phyloP scores from a whole-genome alignment of 2,329 filamentous ascomycete genomes.

The Xylaria sp. region DNA sequence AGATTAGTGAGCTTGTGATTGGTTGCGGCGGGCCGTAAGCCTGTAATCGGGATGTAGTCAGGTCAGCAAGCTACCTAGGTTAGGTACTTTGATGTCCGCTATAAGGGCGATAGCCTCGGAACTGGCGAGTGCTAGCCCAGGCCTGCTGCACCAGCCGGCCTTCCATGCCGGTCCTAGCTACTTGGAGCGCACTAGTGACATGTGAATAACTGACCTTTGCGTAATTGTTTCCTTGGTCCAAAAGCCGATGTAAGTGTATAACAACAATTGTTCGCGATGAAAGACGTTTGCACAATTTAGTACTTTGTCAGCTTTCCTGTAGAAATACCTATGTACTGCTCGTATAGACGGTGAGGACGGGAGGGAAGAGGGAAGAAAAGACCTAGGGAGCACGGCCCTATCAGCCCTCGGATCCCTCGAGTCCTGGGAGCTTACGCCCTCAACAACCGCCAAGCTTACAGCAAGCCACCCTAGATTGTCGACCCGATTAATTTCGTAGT shows the following conservation, averaged over 20 bases:
- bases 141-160: too few relatives aligned
- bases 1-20: constrained; percentile 21
- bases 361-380: constrained; percentile 4
- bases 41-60: too few relatives aligned
- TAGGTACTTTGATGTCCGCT: too few relatives aligned
- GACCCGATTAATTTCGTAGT: constrained; percentile 19
- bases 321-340: background rate
- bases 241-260: background rate
- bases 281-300: background rate
- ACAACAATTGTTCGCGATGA: background rate
- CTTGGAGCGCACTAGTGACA: too few relatives aligned
- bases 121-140: too few relatives aligned
- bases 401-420: constrained; percentile 6
- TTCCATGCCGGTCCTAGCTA: too few relatives aligned
- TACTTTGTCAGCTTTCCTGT: background rate
- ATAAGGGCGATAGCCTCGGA: too few relatives aligned
- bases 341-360: constrained; percentile 3
- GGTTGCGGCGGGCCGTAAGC: constrained; percentile 26
- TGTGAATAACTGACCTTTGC: too few relatives aligned
- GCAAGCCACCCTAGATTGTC: constrained; percentile 16
- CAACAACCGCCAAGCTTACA: constrained; percentile 28
- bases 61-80: too few relatives aligned
- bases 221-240: background rate
- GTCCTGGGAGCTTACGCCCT: constrained; percentile 20
- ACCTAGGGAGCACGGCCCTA: constrained; percentile 1